Evolutionary conservation across 2,329 filamentous ascomycete genomes (phyloP), one percentile per base, ranked within the genome.

Genomic region (Fusarium robinianum): DNA sequence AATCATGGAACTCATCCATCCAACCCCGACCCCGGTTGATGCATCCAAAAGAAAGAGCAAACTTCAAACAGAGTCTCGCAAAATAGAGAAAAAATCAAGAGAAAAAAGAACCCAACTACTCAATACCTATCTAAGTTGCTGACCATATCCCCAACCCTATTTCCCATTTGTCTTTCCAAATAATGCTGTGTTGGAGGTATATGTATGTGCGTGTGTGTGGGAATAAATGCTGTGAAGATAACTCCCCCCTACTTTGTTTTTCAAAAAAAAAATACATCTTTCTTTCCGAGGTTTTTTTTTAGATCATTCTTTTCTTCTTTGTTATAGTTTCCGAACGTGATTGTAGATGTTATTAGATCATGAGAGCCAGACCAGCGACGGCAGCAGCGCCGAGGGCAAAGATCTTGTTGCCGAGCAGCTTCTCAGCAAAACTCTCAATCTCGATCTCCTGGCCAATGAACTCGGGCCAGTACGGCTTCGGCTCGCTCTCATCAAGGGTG

Each of bases 401-500:
- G 9, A 49, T 29, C 15, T 47, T 47, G 24, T 51, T 55, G 25
- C 47, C 40, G 7, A 55, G 11, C 6, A 53, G 33, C 39, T 30
- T 54, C 5, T 46, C 29, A 3, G 48, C 60, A 15, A 53, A 53
- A 31, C 54, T 63, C 19, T 64, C 45, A 7, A 60, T 30, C 17
- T 61, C 42, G 23, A 69, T 59, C 9, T 50, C 42, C 24, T 58
- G 54, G 41, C 61, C 53, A 23, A 60, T 58, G 5, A 63, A 53
- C 2, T 37, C 12, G 8, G 67, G 67, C 16, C 55, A 38, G 30
- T 70, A 70, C 6, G 48, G 57, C 48, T 54, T 77, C 2, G 67
- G 62, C 1, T 60, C 55, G 8, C 52, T 44, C 36, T 65, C 64
- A 18, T 67, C 63, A 23, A 70, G 43, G 11, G 80, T 88, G n/a